These are phyloP conservation scores for Ceratobasidium sp. DNA, from an alignment of 1,284 basidiomycete genomes.

Conservation along the genomic window DNA sequence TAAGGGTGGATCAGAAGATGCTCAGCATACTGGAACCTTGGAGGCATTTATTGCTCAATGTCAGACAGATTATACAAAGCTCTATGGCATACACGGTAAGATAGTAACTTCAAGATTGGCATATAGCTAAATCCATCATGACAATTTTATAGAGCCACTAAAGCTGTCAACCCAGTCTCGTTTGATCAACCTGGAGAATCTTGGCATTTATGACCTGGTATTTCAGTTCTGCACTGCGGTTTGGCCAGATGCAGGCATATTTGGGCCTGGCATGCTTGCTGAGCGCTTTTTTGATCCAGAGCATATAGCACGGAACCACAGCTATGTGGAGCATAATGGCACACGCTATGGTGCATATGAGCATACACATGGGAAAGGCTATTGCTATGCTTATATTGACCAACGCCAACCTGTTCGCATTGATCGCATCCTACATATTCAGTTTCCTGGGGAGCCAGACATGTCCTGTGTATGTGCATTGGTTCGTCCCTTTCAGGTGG, in stretches of 20 bases:
- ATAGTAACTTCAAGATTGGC: too few species aligned
- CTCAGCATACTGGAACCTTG: background rate
- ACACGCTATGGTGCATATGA: constrained; percentile 3
- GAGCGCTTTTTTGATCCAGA: background rate
- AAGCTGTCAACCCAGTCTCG: constrained; percentile 11
- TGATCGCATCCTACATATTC: background rate
- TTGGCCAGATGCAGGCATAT: constrained; percentile 28
- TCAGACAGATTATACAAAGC: background rate
- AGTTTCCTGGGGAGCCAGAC: background rate
- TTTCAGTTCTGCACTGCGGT: background rate
- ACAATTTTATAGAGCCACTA: background rate
- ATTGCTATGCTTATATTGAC: constrained; percentile 13
- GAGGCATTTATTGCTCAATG: constrained; percentile 10
- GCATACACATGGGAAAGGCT: constrained; percentile 24
- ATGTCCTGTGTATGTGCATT: background rate
- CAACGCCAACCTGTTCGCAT: background rate
- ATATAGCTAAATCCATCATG: too few species aligned
- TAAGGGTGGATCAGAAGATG: background rate
- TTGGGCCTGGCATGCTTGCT: background rate
- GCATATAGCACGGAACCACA: background rate
- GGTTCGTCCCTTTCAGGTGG: background rate
- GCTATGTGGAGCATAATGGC: constrained; percentile 21
- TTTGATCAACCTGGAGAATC: background rate
- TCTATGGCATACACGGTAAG: background rate
- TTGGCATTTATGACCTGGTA: background rate